These are phyloP conservation scores for Trifolium fragiferum DNA, from an alignment of 306 rosid genomes.

Conservation along the genomic window DNA sequence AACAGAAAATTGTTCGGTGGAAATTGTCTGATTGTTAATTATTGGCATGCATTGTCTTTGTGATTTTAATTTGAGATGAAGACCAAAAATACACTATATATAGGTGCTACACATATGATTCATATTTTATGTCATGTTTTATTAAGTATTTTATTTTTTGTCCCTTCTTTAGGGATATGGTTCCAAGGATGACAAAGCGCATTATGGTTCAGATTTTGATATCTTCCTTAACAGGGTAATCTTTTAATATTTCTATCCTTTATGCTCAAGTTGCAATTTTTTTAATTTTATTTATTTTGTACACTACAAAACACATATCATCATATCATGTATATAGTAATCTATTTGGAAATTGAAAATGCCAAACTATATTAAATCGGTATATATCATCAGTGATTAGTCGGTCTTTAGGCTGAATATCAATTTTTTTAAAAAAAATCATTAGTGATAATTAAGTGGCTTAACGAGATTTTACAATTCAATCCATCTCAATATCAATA, in stretches of 20 bases:
- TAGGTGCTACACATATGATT: not conserved
- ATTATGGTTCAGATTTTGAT: slow-evolving; percentile 60
- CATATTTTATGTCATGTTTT: not conserved
- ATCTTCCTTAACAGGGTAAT: slow-evolving; percentile 83
- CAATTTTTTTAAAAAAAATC: no score
- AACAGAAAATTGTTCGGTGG: slow-evolving; percentile 1
- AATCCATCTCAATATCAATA: no score
- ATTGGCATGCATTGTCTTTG: not conserved
- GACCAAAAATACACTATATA: not conserved
- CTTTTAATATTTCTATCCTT: not conserved
- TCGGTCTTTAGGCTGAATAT: no score
- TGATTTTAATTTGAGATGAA: slow-evolving; percentile 2
- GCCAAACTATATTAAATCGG: no score
- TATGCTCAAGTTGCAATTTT: not conserved
- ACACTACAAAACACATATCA: no score
- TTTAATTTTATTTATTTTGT: not conserved
- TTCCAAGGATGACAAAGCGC: slow-evolving; percentile 68
- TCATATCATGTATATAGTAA: no score
- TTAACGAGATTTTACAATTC: no score
- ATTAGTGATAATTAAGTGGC: no score
- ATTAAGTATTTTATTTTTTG: not conserved
- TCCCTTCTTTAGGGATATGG: slow-evolving; percentile 51
- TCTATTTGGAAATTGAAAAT: no score
- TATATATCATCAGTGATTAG: no score
- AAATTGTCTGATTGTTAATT: slow-evolving; percentile 21